phyloP scores from a whole-genome alignment of 441 rosid genomes.

The Adansonia rubrostipa region DNA sequence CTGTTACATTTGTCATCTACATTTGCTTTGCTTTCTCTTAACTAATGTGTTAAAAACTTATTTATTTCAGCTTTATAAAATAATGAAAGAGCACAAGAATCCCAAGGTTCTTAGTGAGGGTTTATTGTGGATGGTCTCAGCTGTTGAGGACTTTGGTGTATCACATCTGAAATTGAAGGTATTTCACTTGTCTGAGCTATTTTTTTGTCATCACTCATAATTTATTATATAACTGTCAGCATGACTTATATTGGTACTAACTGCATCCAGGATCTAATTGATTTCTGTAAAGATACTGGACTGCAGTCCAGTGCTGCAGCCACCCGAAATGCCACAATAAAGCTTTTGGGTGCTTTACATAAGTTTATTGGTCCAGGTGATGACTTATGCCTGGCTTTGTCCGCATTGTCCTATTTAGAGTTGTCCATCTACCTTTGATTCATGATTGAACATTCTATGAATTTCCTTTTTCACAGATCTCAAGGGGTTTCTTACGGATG shows the following conservation, averaged over 20 bases:
- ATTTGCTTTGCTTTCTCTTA: conserved; percentile 17
- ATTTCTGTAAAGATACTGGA: conserved; percentile 97
- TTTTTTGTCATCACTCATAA: conserved; percentile 14
- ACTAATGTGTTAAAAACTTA: conserved; percentile 27
- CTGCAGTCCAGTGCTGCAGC: conserved; percentile 99
- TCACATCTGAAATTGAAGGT: conserved; percentile 95
- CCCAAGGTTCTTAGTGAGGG: conserved; percentile 99
- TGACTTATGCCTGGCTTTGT: conserved; percentile 15
- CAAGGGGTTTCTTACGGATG: conserved; percentile 92
- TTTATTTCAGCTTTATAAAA: conserved; percentile 79
- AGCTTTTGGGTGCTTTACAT: conserved; percentile 92
- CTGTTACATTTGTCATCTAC: neutral
- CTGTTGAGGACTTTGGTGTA: conserved; percentile 96
- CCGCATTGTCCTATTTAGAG: conserved; percentile 15
- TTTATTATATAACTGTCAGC: conserved; percentile 9
- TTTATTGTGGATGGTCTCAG: conserved; percentile 91
- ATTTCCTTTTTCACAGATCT: conserved; percentile 62
- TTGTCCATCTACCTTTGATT: conserved; percentile 14
- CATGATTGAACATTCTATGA: conserved; percentile 28
- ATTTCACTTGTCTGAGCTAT: conserved; percentile 20
- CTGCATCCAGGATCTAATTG: conserved; percentile 80
- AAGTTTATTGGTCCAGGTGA: conserved; percentile 98
- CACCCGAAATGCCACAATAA: conserved; percentile 97
- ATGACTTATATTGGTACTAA: conserved; percentile 22
- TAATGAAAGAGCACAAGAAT: conserved; percentile 98